Evolutionary conservation across 73 alveolate genomes (phyloP).

Genomic region (Halteria grandinella): DNA sequence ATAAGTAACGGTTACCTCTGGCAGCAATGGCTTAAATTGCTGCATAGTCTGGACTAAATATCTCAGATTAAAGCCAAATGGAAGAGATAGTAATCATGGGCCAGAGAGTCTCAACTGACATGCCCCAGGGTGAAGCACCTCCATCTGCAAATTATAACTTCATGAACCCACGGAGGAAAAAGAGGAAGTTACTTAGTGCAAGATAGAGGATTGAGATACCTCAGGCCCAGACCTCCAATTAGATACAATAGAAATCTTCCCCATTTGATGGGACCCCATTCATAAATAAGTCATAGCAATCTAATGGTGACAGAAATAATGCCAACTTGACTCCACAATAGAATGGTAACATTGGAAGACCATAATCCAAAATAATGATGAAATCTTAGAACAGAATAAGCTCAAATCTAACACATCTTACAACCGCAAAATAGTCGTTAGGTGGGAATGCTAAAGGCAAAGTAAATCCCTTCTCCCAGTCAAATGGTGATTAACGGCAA

Average conservation of each 20-base stretch:
- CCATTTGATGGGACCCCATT: no score
- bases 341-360: not conserved
- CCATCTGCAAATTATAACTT: no score
- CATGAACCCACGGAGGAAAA: not conserved
- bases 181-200: not conserved
- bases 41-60: not conserved
- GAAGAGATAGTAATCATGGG: conserved; percentile 33
- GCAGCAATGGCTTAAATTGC: no score
- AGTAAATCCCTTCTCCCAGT: no score
- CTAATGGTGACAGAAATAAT: no score
- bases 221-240: not conserved
- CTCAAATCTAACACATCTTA: no score
- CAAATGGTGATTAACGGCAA: no score
- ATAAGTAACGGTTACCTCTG: no score
- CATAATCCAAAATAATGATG: not conserved
- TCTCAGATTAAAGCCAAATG: not conserved
- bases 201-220: not conserved
- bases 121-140: not conserved
- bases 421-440: no score
- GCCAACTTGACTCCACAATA: not conserved
- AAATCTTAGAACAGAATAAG: no score
- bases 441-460: no score
- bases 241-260: not conserved
- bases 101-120: conserved; percentile 6
- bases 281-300: no score